Conservation (phyloP, 139 green algal species). For the Chlamydomonas sp. region DNA sequence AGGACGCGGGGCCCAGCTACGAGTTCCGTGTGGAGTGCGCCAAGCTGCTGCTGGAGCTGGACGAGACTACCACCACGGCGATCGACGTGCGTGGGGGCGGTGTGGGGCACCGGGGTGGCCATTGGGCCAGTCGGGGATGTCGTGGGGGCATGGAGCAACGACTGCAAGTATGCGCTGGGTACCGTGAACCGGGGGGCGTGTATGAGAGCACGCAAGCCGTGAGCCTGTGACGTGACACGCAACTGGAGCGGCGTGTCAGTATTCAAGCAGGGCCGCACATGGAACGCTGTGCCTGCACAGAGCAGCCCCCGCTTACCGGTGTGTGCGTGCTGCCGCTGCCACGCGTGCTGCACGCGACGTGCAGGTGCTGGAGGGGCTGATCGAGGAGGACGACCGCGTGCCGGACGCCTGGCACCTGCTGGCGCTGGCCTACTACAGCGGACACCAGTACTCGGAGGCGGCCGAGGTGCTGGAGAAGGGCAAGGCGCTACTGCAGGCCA, state of each 20-base stretch:
- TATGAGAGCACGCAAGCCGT: background rate
- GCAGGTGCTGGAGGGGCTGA: conserved; percentile 78
- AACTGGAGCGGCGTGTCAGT: no score
- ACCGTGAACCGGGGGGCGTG: background rate
- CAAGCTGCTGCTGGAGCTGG: conserved; percentile 91
- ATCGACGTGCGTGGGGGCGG: conserved; percentile 57
- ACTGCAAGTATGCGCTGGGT: no score
- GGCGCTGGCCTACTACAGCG: conserved; percentile 67
- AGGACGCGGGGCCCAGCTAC: conserved; percentile 64
- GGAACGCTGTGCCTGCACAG: no score
- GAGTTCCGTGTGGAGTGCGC: conserved; percentile 89
- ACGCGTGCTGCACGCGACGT: background rate
- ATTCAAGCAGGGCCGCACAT: no score
- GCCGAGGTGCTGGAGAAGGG: conserved; percentile 51
- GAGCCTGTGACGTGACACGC: background rate
- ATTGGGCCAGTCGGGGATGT: no score
- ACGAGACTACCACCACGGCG: conserved; percentile 69
- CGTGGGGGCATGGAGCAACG: no score
- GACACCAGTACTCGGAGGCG: conserved; percentile 65
- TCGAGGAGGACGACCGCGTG: conserved; percentile 84
- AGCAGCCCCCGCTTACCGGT: no score
- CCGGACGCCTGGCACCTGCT: conserved; percentile 85
- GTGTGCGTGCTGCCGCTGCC: no score
- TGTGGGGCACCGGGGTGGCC: no score
- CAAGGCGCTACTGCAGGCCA: conserved; percentile 33